A percentile compares a stretch with the other conserved stretches of the same genome.
Evolutionary conservation across 495 filamentous ascomycete genomes (phyloP).

Genomic region (Hyaloscypha hepaticicola): DNA sequence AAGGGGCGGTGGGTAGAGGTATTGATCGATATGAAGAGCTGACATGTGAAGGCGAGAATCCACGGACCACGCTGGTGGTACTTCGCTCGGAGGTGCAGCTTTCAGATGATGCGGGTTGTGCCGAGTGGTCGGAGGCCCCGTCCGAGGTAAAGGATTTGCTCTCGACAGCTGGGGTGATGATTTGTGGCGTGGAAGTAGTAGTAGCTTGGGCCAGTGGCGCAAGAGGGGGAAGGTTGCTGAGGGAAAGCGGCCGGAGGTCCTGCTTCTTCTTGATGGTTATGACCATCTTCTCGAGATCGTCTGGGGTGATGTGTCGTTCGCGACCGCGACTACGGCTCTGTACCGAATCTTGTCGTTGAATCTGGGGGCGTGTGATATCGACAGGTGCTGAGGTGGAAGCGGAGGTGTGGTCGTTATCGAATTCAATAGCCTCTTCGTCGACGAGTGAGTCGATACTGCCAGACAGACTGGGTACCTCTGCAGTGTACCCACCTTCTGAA

Average conservation of each 20-base stretch:
- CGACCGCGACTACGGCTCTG: conserved; percentile 64
- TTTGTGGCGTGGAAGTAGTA: neutral
- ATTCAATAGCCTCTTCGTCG: conserved; percentile 70
- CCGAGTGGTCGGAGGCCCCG: conserved; percentile 14
- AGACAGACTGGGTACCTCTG: conserved; percentile 82
- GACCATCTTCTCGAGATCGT: conserved; percentile 87
- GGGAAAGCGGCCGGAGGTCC: conserved; percentile 45
- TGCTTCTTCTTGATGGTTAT: conserved; percentile 84
- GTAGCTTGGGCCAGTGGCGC: conserved; percentile 20
- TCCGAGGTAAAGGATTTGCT: conserved; percentile 15
- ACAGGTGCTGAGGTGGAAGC: conserved; percentile 40
- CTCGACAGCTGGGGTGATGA: conserved; percentile 10
- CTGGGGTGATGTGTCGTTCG: conserved; percentile 88
- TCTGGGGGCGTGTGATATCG: conserved; percentile 57
- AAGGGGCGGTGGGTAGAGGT: conserved; percentile 44
- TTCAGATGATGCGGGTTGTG: conserved; percentile 13
- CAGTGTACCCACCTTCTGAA: conserved; percentile 47
- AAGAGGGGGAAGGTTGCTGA: conserved; percentile 27
- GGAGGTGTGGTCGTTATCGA: conserved; percentile 52
- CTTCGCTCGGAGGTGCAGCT: conserved; percentile 44
- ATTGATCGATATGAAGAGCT: conserved; percentile 69
- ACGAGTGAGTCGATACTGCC: conserved; percentile 82
- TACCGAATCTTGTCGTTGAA: conserved; percentile 54
- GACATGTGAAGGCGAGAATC: conserved; percentile 78
- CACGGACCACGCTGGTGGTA: conserved; percentile 76